These are phyloP conservation scores for Candida broadrunensis DNA, from an alignment of 805 yeast genomes.

Conservation along the genomic window DNA sequence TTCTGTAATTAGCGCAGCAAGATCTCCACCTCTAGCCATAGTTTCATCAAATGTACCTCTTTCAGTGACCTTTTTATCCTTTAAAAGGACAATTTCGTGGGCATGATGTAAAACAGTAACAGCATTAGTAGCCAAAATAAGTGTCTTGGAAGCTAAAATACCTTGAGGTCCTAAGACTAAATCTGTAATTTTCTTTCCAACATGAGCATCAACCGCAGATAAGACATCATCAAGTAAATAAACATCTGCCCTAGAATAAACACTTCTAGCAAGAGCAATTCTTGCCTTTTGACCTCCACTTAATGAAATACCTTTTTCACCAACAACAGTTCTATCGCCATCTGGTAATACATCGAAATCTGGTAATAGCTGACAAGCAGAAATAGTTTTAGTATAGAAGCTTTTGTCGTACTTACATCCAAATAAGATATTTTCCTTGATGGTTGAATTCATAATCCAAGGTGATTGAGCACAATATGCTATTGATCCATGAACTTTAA, in stretches of 20 bases:
- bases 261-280: slow-evolving; percentile 40
- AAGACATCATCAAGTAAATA: slow-evolving; percentile 40
- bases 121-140: slow-evolving; percentile 38
- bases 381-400: slow-evolving; percentile 29
- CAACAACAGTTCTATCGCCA: slow-evolving; percentile 42
- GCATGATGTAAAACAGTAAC: slow-evolving; percentile 35
- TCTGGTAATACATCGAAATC: slow-evolving; percentile 37
- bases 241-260: slow-evolving; percentile 37
- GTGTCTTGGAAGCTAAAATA: slow-evolving; percentile 30
- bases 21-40: slow-evolving; percentile 33
- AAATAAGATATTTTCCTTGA: slow-evolving; percentile 37
- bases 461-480: slow-evolving; percentile 41
- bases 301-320: slow-evolving; percentile 41
- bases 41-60: slow-evolving; percentile 50
- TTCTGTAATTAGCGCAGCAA: slow-evolving; percentile 30
- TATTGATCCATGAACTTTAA: slow-evolving; percentile 28
- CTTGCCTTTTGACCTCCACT: slow-evolving; percentile 45
- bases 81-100: slow-evolving; percentile 28
- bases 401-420: slow-evolving; percentile 30
- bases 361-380: slow-evolving; percentile 34
- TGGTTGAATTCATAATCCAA: slow-evolving; percentile 40
- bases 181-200: slow-evolving; percentile 31
- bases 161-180: slow-evolving; percentile 31
- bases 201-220: slow-evolving; percentile 44
- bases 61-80: slow-evolving; percentile 28